A percentile compares a stretch with the other conserved stretches of the same genome.
Conservation (phyloP, 768 basidiomycete genomes). For the Mycena belliarum region DNA sequence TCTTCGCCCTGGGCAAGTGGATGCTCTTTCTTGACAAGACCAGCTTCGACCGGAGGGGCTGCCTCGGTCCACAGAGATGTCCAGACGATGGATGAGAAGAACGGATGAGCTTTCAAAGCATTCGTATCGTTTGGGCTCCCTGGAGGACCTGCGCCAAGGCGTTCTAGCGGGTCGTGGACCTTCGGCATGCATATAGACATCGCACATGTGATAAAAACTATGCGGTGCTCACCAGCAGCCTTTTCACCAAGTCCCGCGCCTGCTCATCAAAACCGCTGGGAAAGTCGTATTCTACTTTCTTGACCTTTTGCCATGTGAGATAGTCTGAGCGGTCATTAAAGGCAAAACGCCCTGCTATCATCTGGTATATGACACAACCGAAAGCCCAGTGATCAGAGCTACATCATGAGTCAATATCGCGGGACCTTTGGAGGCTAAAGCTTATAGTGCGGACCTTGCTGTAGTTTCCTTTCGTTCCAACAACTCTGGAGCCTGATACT, state of each 20-base stretch:
- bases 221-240: slow-evolving; percentile 61
- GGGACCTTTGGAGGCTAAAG: not conserved
- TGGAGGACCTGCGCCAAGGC: slow-evolving; percentile 50
- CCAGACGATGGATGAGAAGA: slow-evolving; percentile 55
- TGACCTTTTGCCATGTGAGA: slow-evolving; percentile 93
- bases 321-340: slow-evolving; percentile 93
- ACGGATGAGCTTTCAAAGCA: slow-evolving; percentile 53
- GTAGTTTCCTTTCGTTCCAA: slow-evolving; percentile 73
- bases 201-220: not conserved
- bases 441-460: slow-evolving; percentile 55
- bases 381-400: slow-evolving; percentile 96
- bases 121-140: slow-evolving; percentile 39
- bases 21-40: slow-evolving; percentile 51
- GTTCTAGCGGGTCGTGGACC: slow-evolving; percentile 49
- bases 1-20: slow-evolving; percentile 32
- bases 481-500: slow-evolving; percentile 88
- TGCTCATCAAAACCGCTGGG: slow-evolving; percentile 83
- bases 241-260: slow-evolving; percentile 78
- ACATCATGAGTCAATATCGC: not conserved
- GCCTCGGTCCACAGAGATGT: slow-evolving; percentile 54
- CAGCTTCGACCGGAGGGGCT: slow-evolving; percentile 53
- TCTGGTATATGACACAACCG: slow-evolving; percentile 92
- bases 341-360: slow-evolving; percentile 88
- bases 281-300: slow-evolving; percentile 82
- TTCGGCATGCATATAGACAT: slow-evolving; percentile 25